phyloP scores from a whole-genome alignment of 768 basidiomycete species.

The Leucosporidium yakuticum region DNA sequence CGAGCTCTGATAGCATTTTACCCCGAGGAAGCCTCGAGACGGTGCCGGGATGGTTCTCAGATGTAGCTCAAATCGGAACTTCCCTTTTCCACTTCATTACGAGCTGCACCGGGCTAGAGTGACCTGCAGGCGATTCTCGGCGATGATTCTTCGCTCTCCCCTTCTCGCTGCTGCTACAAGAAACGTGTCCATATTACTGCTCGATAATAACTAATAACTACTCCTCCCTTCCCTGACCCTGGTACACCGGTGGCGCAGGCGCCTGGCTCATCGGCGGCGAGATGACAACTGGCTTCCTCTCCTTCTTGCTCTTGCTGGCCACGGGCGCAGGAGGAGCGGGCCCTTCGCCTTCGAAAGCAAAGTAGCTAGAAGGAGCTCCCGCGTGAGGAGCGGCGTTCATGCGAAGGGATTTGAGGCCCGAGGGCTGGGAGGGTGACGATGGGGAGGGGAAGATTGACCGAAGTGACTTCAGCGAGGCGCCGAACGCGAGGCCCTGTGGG shows the following conservation, averaged over 20 bases:
- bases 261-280: conserved; percentile 1
- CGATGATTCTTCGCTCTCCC: too few relatives aligned
- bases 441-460: conserved; percentile 23
- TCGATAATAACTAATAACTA: not conserved
- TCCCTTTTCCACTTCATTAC: too few relatives aligned
- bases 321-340: too few relatives aligned
- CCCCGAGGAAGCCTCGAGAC: too few relatives aligned
- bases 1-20: too few relatives aligned
- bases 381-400: not conserved
- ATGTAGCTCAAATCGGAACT: too few relatives aligned
- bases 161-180: too few relatives aligned
- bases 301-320: not conserved
- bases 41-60: too few relatives aligned
- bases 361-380: not conserved
- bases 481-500: conserved; percentile 28
- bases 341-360: not conserved
- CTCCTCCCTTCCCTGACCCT: not conserved
- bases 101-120: too few relatives aligned
- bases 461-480: conserved; percentile 14
- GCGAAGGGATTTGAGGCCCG: conserved; percentile 14
- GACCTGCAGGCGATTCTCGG: too few relatives aligned
- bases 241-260: not conserved
- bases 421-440: conserved; percentile 8
- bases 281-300: not conserved
- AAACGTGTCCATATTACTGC: too few relatives aligned